Base-by-base conservation (phyloP, 352 stramenopile species). In the Phytophthora crassamura region DNA sequence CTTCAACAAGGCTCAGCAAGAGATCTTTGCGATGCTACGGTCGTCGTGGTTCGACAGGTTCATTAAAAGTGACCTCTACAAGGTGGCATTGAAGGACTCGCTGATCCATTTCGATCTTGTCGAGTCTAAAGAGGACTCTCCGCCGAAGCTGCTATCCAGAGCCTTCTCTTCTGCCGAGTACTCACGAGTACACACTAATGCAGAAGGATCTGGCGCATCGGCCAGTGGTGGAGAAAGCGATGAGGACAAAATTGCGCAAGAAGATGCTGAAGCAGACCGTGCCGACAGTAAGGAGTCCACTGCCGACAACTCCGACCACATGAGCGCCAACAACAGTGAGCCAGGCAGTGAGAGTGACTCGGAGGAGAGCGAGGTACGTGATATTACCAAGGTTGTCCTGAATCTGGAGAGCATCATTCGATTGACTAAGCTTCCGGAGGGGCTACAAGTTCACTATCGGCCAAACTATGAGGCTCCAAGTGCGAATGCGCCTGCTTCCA, bases 381-480 rank as follows among this genome's bases (percentile, higher is more conserved):
- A 77, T 7, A 88, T 88, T 38, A 74, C 77, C 0, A 87, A 89
- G 48, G 72, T 93, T 36, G 66, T 80, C 10, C 64, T 95, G 6
- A 86, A 95, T 67, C 59, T 95, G 5, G 86, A 95, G 50, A 93
- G 84, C 43, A 95, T 95, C 58, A 92, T 95, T 46, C 83, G 86
- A 10, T 71, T 93, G 28, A 95, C 85, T 4, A 91, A 90, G 34
- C 69, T 95, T 0, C 86, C 86, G 4, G 76, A 92, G 30, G 86
- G 86, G 4, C 70, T 95, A 0, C 86, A 95, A 69, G 86, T 95
- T 20, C 84, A 93, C 40, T 93, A 93, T 59, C 80, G 84, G 5
- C 86, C 86, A 34, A 82, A 95, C 54, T 92, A 86, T 53, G 80
- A 91, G 9, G 69, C 65, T n/a, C 68, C 70, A 4, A 74, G 57